phyloP scores from a whole-genome alignment of 2,329 filamentous ascomycete species.

The Ophiognomonia clavigignenti-juglandacearum region DNA sequence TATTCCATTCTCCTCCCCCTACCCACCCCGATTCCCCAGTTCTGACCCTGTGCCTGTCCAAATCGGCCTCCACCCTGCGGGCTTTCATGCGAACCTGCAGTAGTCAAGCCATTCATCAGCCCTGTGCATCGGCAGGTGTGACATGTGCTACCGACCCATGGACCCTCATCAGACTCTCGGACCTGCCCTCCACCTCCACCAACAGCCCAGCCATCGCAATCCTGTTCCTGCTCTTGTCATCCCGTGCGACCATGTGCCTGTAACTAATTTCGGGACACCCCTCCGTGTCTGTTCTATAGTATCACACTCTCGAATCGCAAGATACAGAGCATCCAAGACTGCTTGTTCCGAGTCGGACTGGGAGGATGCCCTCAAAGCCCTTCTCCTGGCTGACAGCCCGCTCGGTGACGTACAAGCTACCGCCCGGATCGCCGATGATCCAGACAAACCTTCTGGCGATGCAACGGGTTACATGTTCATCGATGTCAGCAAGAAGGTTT shows the following conservation, averaged over 20 bases:
- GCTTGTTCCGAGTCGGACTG: slow-evolving; percentile 61
- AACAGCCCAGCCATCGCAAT: slow-evolving; percentile 45
- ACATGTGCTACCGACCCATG: slow-evolving; percentile 41
- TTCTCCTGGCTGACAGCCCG: slow-evolving; percentile 47
- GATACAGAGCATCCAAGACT: slow-evolving; percentile 48
- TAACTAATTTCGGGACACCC: slow-evolving; percentile 1
- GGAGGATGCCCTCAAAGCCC: slow-evolving; percentile 53
- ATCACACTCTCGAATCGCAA: slow-evolving; percentile 49
- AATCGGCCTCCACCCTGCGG: background rate
- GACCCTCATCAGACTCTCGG: too few relatives aligned
- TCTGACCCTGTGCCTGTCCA: slow-evolving; percentile 5
- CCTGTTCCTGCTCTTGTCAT: background rate
- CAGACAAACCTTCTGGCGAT: background rate
- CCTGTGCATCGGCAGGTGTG: background rate
- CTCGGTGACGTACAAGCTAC: slow-evolving; percentile 53
- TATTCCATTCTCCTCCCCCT: slow-evolving; percentile 8
- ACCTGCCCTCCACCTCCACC: too few relatives aligned
- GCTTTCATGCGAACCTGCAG: background rate
- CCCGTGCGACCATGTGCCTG: background rate
- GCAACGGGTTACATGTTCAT: slow-evolving; percentile 46
- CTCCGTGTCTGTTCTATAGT: slow-evolving; percentile 33
- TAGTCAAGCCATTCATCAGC: background rate
- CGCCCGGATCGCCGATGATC: slow-evolving; percentile 50
- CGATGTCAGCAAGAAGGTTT: slow-evolving; percentile 59
- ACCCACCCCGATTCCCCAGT: too few relatives aligned